Evolutionary conservation across 2,329 filamentous ascomycete genomes (phyloP).

Genomic region (Coniochaeta sp.): DNA sequence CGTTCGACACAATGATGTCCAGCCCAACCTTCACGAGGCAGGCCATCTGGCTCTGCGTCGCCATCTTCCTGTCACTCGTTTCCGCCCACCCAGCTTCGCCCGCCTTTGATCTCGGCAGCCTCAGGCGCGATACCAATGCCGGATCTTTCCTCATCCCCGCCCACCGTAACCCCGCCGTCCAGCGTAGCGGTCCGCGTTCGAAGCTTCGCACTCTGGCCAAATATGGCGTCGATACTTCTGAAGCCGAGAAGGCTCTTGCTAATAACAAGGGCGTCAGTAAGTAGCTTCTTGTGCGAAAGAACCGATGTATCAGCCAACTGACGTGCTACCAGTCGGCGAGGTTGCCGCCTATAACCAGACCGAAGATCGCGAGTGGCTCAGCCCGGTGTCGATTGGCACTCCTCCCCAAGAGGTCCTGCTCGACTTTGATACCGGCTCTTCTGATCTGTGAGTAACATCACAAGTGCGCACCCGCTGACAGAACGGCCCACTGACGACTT

Average conservation of each 20-base stretch:
- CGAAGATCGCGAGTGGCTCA: conserved; percentile 50
- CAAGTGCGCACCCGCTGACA: not conserved
- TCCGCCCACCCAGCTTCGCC: not conserved
- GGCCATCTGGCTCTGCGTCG: conserved; percentile 5
- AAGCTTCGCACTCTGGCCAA: conserved; percentile 28
- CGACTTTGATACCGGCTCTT: conserved; percentile 63
- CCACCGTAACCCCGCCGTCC: conserved; percentile 23
- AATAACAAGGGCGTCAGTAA: conserved; percentile 7
- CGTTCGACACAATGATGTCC: not conserved
- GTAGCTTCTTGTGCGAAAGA: too few species aligned
- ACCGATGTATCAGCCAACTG: not conserved
- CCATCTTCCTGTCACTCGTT: conserved; percentile 7
- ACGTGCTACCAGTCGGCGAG: conserved; percentile 10
- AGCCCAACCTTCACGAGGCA: not conserved
- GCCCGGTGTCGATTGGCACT: conserved; percentile 56
- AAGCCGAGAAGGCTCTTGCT: conserved; percentile 11
- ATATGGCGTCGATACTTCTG: conserved; percentile 25
- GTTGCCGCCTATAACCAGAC: conserved; percentile 21
- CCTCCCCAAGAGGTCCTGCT: conserved; percentile 51
- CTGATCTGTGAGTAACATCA: conserved; percentile 53
- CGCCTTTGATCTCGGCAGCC: not conserved
- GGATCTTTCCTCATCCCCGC: conserved; percentile 8
- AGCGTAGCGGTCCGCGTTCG: conserved; percentile 22
- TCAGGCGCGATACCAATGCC: not conserved
- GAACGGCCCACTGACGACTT: conserved; percentile 7